A percentile compares a stretch with the other conserved stretches of the same genome.
phyloP scores from a whole-genome alignment of 192 early-diverging fungal genomes.

The Entomortierella beljakovae region DNA sequence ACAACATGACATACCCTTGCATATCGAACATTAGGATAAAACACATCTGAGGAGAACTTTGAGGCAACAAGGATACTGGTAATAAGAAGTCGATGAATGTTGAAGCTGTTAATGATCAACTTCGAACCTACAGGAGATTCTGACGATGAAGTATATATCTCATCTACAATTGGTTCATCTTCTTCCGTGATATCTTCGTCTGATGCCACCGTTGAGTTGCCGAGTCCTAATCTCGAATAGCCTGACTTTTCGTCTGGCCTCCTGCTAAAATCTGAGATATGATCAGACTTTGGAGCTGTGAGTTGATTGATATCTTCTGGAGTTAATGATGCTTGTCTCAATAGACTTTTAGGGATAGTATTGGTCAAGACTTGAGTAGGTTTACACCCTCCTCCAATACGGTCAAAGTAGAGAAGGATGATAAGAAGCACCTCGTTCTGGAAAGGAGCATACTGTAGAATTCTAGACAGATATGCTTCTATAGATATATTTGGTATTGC shows the following conservation, averaged over 20 bases:
- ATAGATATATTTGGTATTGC: constrained; percentile 74
- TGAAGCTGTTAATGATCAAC: constrained; percentile 72
- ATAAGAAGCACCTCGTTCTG: constrained; percentile 75
- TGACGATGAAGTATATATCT: constrained; percentile 58
- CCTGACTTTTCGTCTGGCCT: constrained; percentile 28
- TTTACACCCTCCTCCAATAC: constrained; percentile 61
- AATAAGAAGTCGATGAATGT: constrained; percentile 77
- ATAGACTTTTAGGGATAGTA: constrained; percentile 35
- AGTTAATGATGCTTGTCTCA: constrained; percentile 42
- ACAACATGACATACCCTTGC: constrained; percentile 61
- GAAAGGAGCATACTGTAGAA: constrained; percentile 76
- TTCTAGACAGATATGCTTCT: constrained; percentile 72
- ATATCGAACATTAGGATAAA: constrained; percentile 80
- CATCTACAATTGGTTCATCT: constrained; percentile 47
- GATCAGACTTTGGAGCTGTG: constrained; percentile 2
- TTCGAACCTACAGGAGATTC: constrained; percentile 50
- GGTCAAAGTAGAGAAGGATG: constrained; percentile 81
- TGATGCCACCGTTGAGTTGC: not conserved
- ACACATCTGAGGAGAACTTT: constrained; percentile 82
- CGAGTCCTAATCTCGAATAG: constrained; percentile 8
- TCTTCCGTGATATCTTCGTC: constrained; percentile 30
- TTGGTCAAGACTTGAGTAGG: constrained; percentile 52
- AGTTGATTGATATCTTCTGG: constrained; percentile 28
- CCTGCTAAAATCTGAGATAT: not conserved
- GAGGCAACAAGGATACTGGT: constrained; percentile 77